A percentile compares a stretch with the other conserved stretches of the same genome.
These are phyloP conservation scores for Phoma sp. DNA, from an alignment of 2,329 filamentous ascomycete genomes.

Conservation along the genomic window DNA sequence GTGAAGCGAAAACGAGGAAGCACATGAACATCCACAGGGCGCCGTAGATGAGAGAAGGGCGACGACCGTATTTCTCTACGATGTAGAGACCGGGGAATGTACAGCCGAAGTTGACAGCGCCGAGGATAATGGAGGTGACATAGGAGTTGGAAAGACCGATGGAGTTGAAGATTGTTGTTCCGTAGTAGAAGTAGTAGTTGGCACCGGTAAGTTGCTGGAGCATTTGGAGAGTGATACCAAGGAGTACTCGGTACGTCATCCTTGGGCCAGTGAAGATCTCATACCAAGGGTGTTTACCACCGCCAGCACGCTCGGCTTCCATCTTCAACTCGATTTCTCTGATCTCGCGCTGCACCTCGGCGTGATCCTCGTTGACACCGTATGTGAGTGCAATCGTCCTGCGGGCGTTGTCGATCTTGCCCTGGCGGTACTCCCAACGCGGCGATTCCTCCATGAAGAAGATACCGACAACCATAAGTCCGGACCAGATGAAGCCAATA, in stretches of 20 bases:
- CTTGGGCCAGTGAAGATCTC: conserved; percentile 71
- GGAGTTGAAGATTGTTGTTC: conserved; percentile 55
- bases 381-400: conserved; percentile 62
- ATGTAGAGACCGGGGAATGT: conserved; percentile 58
- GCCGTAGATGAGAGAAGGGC: conserved; percentile 55
- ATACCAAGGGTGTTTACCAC: conserved; percentile 52
- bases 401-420: conserved; percentile 59
- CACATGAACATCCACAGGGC: conserved; percentile 62
- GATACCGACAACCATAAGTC: conserved; percentile 63
- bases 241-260: conserved; percentile 69
- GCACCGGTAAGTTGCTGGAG: conserved; percentile 74
- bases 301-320: conserved; percentile 57
- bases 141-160: conserved; percentile 53
- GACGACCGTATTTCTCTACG: conserved; percentile 56
- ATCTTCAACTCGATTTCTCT: conserved; percentile 64
- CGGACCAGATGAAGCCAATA: conserved; percentile 64
- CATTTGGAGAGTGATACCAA: conserved; percentile 69
- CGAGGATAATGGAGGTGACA: conserved; percentile 58
- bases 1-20: conserved; percentile 62
- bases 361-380: conserved; percentile 63
- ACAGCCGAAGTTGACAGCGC: conserved; percentile 57
- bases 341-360: conserved; percentile 60
- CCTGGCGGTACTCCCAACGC: conserved; percentile 65
- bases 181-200: conserved; percentile 64
- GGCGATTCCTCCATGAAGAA: conserved; percentile 64